Evolutionary conservation across 768 basidiomycete species (phyloP).

Genomic region (Kwoniella europaea): DNA sequence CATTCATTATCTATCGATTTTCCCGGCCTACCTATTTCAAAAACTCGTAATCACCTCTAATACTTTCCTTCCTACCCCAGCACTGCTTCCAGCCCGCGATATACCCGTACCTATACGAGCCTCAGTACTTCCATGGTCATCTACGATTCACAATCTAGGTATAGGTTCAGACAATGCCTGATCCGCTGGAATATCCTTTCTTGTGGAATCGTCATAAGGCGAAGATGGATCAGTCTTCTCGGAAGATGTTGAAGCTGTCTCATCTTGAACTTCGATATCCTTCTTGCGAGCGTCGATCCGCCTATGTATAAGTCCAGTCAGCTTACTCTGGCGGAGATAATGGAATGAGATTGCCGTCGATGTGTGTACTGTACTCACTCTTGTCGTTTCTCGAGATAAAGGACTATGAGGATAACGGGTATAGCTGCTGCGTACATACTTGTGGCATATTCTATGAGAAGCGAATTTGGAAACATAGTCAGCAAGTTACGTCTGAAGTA

Average conservation of each 20-base stretch:
- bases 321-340: neutral
- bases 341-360: too few species aligned
- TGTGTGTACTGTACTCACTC: neutral
- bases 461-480: neutral
- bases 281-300: neutral
- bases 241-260: neutral
- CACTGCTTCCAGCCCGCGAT: neutral
- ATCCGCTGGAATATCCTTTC: neutral
- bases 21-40: neutral
- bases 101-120: neutral
- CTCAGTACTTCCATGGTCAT: neutral
- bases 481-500: too few species aligned
- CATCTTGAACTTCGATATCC: neutral
- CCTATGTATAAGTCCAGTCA: neutral
- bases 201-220: neutral
- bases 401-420: neutral
- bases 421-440: conserved; percentile 3
- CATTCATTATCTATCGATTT: too few species aligned
- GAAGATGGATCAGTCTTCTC: neutral
- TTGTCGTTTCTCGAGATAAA: conserved; percentile 5
- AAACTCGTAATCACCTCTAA: neutral
- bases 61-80: neutral
- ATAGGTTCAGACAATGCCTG: neutral
- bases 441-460: conserved; percentile 12
- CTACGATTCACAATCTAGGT: neutral